Percentiles rank a stretch among this genome's conserved stretches.
Conservation (phyloP, 495 filamentous ascomycete species). For the Talaromyces wortmannii region DNA sequence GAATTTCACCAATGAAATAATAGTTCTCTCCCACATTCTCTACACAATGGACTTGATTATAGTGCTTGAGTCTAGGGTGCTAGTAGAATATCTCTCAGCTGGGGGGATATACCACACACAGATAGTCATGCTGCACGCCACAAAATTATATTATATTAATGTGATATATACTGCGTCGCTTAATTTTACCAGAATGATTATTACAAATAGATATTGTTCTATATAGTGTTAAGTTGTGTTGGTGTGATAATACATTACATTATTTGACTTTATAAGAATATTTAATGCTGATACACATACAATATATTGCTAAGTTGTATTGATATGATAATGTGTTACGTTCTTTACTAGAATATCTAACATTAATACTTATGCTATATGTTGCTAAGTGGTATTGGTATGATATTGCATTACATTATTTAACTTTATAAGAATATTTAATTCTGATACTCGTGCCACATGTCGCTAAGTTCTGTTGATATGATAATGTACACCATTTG, state of each 20-base stretch:
- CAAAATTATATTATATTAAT: background rate
- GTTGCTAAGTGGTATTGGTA: too few relatives aligned
- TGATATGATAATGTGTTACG: too few relatives aligned
- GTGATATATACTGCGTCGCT: background rate
- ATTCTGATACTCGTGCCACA: too few relatives aligned
- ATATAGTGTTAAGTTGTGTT: background rate
- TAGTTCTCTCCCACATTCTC: background rate
- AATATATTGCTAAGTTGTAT: too few relatives aligned
- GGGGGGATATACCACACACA: background rate
- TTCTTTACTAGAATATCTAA: too few relatives aligned
- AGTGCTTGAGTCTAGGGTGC: background rate
- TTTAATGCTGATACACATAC: background rate
- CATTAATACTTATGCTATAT: too few relatives aligned
- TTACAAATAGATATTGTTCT: background rate
- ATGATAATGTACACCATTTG: too few relatives aligned
- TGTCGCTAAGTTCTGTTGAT: too few relatives aligned
- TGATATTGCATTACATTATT: too few relatives aligned
- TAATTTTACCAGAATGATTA: background rate
- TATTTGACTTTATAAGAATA: background rate
- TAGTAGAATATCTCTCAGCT: background rate
- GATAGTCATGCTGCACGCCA: background rate
- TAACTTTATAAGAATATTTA: too few relatives aligned
- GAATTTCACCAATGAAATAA: background rate
- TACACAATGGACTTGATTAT: background rate
- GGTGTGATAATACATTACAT: background rate